Evolutionary conservation across 805 yeast species (phyloP).

Genomic region (Millerozyma acaciae): DNA sequence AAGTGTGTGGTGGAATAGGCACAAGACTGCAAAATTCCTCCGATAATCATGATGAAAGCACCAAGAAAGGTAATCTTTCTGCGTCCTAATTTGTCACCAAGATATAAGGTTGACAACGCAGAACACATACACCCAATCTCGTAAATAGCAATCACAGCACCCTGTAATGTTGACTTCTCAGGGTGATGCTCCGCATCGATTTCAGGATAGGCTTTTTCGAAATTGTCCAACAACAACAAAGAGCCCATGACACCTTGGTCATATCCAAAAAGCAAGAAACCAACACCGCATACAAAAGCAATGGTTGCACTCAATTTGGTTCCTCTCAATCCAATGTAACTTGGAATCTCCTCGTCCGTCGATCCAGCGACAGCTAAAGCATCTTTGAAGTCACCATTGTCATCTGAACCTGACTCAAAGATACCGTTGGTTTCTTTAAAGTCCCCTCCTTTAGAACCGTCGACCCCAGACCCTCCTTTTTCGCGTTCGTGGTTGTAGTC

Average conservation of each 20-base stretch:
- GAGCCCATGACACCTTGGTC: constrained; percentile 79
- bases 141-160: constrained; percentile 60
- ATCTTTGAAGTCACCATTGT: background rate
- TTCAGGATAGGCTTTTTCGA: constrained; percentile 38
- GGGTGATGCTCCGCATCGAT: constrained; percentile 9
- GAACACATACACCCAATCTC: constrained; percentile 74
- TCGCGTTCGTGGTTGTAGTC: too few relatives aligned
- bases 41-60: constrained; percentile 53
- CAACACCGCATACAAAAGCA: constrained; percentile 31
- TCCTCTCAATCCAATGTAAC: constrained; percentile 6
- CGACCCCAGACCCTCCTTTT: too few relatives aligned
- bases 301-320: constrained; percentile 7
- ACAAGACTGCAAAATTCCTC: constrained; percentile 57
- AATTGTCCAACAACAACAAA: constrained; percentile 45
- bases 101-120: constrained; percentile 57
- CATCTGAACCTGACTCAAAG: background rate
- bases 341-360: background rate
- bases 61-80: constrained; percentile 59
- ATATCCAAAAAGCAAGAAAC: constrained; percentile 69
- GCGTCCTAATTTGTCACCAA: constrained; percentile 67
- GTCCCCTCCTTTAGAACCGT: too few relatives aligned
- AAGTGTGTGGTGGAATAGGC: constrained; percentile 62
- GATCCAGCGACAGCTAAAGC: too few relatives aligned
- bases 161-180: constrained; percentile 44
- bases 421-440: too few relatives aligned